These are phyloP conservation scores for Lodderomyces pseudojiufengensis DNA, from an alignment of 1,139 yeast species.

Conservation along the genomic window DNA sequence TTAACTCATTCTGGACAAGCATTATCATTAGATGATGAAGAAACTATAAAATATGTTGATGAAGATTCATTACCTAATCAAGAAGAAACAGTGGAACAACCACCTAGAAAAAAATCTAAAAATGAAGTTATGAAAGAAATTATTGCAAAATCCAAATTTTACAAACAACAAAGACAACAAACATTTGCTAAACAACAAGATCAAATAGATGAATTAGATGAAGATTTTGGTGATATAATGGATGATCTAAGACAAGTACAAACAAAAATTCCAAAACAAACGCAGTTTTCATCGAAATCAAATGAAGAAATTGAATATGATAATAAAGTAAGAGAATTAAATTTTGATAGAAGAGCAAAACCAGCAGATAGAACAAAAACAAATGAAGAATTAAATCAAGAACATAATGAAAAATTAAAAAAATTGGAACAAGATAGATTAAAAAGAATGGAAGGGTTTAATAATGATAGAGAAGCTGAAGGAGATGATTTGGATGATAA, in stretches of 20 bases:
- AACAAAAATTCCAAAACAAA: constrained; percentile 15
- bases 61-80: constrained; percentile 25
- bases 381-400: constrained; percentile 73
- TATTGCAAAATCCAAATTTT: constrained; percentile 88
- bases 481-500: constrained; percentile 69
- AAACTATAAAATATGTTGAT: constrained; percentile 28
- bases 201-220: constrained; percentile 73
- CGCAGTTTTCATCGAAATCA: constrained; percentile 32
- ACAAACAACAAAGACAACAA: constrained; percentile 84
- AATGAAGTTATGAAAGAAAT: constrained; percentile 96
- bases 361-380: constrained; percentile 98
- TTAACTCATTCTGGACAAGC: constrained; percentile 83
- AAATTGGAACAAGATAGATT: constrained; percentile 73
- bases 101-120: constrained; percentile 71
- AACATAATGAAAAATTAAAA: constrained; percentile 61
- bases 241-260: constrained; percentile 40
- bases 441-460: constrained; percentile 77
- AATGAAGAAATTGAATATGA: constrained; percentile 65
- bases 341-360: constrained; percentile 80
- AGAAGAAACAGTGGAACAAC: constrained; percentile 25
- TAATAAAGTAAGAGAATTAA: constrained; percentile 69
- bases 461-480: constrained; percentile 48
- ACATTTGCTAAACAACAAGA: constrained; percentile 69
- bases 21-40: constrained; percentile 49
- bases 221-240: constrained; percentile 73